A percentile compares a stretch with the other conserved stretches of the same genome.
Conservation (phyloP, 2,329 filamentous ascomycete genomes). For the Dactylellina leptospora region DNA sequence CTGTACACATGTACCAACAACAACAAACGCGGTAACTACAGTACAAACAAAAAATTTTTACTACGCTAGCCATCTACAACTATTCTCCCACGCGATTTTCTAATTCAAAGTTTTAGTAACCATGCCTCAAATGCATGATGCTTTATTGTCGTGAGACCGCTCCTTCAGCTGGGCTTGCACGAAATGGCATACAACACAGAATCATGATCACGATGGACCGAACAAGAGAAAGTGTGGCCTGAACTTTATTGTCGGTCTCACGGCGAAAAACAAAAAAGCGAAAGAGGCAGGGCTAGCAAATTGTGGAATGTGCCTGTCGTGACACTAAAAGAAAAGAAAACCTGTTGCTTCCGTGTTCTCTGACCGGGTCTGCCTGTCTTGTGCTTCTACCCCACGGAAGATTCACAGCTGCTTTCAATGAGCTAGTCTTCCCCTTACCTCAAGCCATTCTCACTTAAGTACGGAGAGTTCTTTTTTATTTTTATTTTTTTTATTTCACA, state of each 20-base stretch:
- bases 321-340: constrained; percentile 19
- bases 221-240: constrained; percentile 18
- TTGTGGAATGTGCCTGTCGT: constrained; percentile 41
- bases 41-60: constrained; percentile 1
- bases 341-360: constrained; percentile 23
- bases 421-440: constrained; percentile 27
- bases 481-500: too few relatives aligned
- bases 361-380: constrained; percentile 18
- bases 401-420: constrained; percentile 33
- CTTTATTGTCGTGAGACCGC: constrained; percentile 14
- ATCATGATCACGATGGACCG: too few relatives aligned
- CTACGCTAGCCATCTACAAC: too few relatives aligned
- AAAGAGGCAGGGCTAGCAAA: constrained; percentile 18
- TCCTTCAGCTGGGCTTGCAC: not conserved
- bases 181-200: too few relatives aligned
- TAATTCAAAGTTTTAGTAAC: not conserved
- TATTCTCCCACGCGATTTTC: not conserved
- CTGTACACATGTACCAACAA: constrained; percentile 41
- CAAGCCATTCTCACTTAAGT: constrained; percentile 33
- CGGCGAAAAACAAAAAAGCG: not conserved
- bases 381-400: constrained; percentile 9
- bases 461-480: constrained; percentile 46
- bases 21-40: constrained; percentile 17
- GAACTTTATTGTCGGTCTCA: constrained; percentile 26
- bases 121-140: constrained; percentile 36